Evolutionary conservation across 768 basidiomycete species (phyloP), one percentile per base, ranked within the genome.

Genomic region (Lactifluus rugatus): DNA sequence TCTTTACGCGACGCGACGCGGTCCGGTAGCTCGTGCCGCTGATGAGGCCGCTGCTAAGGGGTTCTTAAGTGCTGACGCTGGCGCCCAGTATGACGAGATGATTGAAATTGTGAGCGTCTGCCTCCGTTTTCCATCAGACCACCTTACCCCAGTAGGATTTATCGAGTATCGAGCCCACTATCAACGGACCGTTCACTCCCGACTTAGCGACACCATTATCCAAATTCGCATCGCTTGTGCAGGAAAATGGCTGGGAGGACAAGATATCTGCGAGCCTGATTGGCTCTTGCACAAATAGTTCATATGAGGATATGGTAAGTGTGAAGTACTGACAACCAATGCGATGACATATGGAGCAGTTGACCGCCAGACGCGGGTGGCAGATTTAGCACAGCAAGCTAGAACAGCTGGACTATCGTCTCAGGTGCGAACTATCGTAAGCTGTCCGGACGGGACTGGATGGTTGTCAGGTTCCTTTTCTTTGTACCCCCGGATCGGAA

Each of bases 281-380:
- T 67, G 96, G 96, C 23, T 96, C 93, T n/a, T 99, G 96, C 71
- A 99, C 96, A 31, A 99, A 99, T 71, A 96, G 93, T 58, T 96
- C 93, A 5, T 99, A 98, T 68, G 91, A 95, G 70, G 91, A 93
- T 68, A 86, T 93, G 91, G 90, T 89, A 60, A 23, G 70, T 55
- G 8, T n/a, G 32, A 36, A 45, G 37, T 10, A 51, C 7, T 2
- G 36, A 21, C 53, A 41, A 31, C 23, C 48, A 13, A 36, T 9
- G 19, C 0, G n/a, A 21, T 60, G 3, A 6, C 32, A 28, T 19
- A 37, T 52, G n/a, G 23, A 41, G 39, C 65, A 61, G 60, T 48
- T 10, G 9, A 32, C 48, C 49, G 58, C 52, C n/a, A 93, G 93
- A 93, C 93, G 8, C 83, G 89, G 60, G 94, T 95, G 39, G 92